Evolutionary conservation across 225 moss, liverwort and hornwort genomes (phyloP).

Genomic region (Bryoerythrophyllum caledonicum): DNA sequence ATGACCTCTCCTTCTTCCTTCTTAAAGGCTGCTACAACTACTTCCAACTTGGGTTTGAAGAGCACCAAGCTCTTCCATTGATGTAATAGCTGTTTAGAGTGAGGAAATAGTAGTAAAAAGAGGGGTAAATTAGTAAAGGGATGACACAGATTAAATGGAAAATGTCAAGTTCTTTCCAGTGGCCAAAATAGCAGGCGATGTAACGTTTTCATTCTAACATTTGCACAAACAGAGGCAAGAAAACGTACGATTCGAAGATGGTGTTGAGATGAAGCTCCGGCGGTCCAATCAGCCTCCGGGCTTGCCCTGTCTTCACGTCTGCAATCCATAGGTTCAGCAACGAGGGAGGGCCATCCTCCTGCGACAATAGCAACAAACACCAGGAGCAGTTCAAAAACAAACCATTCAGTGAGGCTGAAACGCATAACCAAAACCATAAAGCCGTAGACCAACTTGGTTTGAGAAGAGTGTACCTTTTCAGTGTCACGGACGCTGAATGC

Average conservation of each 20-base stretch:
- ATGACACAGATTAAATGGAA: too few relatives aligned
- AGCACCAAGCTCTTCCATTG: too few relatives aligned
- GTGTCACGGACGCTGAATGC: slow-evolving; percentile 75
- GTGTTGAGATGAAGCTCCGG: slow-evolving; percentile 40
- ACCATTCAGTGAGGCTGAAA: not conserved
- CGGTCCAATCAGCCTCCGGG: slow-evolving; percentile 47
- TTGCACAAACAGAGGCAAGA: too few relatives aligned
- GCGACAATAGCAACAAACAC: slow-evolving; percentile 22
- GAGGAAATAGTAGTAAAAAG: too few relatives aligned
- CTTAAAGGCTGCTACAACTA: too few relatives aligned
- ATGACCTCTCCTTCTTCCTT: too few relatives aligned
- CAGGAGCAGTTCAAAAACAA: not conserved
- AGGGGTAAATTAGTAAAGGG: too few relatives aligned
- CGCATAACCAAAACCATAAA: not conserved
- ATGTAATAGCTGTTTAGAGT: too few relatives aligned
- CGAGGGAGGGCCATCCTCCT: slow-evolving; percentile 43
- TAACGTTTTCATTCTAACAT: too few relatives aligned
- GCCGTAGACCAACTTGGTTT: not conserved
- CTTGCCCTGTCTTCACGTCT: slow-evolving; percentile 47
- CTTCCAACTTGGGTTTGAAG: too few relatives aligned
- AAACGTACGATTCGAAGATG: slow-evolving; percentile 53
- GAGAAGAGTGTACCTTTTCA: slow-evolving; percentile 51
- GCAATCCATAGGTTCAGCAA: slow-evolving; percentile 51
- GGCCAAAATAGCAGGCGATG: too few relatives aligned
- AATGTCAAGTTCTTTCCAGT: too few relatives aligned